Percentiles rank a stretch among this genome's conserved stretches.
Conservation (phyloP, 176 grass and related monocot genomes). For the Aechmea fasciata region DNA sequence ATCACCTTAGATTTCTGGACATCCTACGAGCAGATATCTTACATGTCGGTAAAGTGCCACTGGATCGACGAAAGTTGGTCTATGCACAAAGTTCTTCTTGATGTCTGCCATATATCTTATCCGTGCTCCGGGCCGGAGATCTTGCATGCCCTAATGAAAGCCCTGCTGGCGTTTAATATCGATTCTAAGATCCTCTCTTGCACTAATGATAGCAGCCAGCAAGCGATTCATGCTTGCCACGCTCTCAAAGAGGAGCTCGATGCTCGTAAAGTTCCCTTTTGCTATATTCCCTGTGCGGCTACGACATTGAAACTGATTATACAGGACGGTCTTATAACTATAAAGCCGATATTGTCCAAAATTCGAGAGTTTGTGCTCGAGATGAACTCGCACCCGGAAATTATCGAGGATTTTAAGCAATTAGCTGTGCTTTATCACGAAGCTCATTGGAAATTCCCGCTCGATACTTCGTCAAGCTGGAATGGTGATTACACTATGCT, state of each 20-base stretch:
- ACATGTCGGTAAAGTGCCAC: slow-evolving; percentile 86
- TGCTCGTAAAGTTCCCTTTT: slow-evolving; percentile 53
- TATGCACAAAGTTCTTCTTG: slow-evolving; percentile 59
- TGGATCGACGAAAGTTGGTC: slow-evolving; percentile 89
- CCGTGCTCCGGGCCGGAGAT: slow-evolving; percentile 54
- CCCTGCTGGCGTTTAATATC: slow-evolving; percentile 48
- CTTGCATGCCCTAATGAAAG: slow-evolving; percentile 39
- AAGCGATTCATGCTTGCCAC: slow-evolving; percentile 49
- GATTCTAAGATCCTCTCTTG: slow-evolving; percentile 67
- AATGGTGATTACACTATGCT: slow-evolving; percentile 70
- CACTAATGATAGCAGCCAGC: slow-evolving; percentile 66
- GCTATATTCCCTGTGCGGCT: slow-evolving; percentile 80
- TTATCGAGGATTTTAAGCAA: slow-evolving; percentile 79
- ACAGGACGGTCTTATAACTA: slow-evolving; percentile 53
- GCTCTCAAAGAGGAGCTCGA: slow-evolving; percentile 50
- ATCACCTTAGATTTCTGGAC: slow-evolving; percentile 86
- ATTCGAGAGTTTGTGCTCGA: slow-evolving; percentile 70
- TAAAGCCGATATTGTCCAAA: slow-evolving; percentile 58
- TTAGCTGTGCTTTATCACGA: slow-evolving; percentile 64
- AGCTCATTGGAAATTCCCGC: slow-evolving; percentile 70
- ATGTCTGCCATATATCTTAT: slow-evolving; percentile 64
- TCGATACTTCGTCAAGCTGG: slow-evolving; percentile 71
- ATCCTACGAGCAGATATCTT: slow-evolving; percentile 60
- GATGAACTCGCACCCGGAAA: slow-evolving; percentile 44
- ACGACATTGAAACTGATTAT: slow-evolving; percentile 62